Evolutionary conservation across 768 basidiomycete genomes (phyloP).

Genomic region (Hortiboletus campestris): DNA sequence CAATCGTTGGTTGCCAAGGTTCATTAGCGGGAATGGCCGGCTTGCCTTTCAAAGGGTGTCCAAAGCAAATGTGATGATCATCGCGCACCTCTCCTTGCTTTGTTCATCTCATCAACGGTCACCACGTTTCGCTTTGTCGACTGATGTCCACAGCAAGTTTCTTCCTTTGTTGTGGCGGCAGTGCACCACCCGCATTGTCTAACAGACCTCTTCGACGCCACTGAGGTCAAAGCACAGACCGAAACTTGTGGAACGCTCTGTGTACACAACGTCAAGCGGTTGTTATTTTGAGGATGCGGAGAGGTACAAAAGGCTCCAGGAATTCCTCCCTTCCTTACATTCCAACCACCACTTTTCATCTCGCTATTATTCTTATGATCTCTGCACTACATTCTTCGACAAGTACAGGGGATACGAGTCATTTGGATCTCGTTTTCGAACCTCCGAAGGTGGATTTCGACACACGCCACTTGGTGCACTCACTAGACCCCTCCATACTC

Average conservation of each 20-base stretch:
- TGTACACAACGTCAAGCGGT: constrained; percentile 8
- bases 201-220: constrained; percentile 6
- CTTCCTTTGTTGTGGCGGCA: constrained; percentile 17
- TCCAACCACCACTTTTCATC: not conserved
- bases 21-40: constrained; percentile 7
- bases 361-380: constrained; percentile 6
- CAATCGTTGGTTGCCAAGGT: constrained; percentile 7
- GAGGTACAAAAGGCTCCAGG: constrained; percentile 19
- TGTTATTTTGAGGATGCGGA: constrained; percentile 2
- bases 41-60: constrained; percentile 9
- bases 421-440: not conserved
- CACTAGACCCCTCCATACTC: constrained; percentile 8
- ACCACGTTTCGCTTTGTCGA: not conserved
- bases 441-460: constrained; percentile 2
- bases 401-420: not conserved
- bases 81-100: constrained; percentile 13
- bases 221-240: constrained; percentile 18
- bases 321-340: not conserved
- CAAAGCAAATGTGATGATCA: constrained; percentile 3
- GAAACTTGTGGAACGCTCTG: not conserved
- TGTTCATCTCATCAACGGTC: constrained; percentile 20
- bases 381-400: not conserved
- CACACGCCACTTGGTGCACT: constrained; percentile 6
- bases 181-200: constrained; percentile 22
- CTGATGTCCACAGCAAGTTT: constrained; percentile 5